Conservation (phyloP, 495 filamentous ascomycete genomes). For the Hypoxylon crocopeplum region DNA sequence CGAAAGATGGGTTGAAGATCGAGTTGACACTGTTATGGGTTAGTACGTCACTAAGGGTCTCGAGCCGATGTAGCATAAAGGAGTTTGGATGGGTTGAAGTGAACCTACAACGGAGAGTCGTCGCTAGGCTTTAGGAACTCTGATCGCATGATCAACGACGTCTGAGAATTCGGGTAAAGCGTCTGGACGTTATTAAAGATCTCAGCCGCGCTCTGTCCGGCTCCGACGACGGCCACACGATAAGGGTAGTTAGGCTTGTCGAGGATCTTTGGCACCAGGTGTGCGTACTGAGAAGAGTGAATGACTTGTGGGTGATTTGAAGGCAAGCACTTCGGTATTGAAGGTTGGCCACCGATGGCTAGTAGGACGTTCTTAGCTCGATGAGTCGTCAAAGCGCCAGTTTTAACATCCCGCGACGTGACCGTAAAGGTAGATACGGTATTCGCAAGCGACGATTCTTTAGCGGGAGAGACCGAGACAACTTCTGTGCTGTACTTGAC, state of each 20-base stretch:
- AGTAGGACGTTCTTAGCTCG: constrained; percentile 82
- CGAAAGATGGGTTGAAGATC: constrained; percentile 86
- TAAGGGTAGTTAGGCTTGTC: constrained; percentile 63
- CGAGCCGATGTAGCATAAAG: too few relatives aligned
- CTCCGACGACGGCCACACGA: constrained; percentile 82
- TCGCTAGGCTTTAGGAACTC: constrained; percentile 88
- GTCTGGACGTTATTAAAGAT: constrained; percentile 88
- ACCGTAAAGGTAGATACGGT: constrained; percentile 58
- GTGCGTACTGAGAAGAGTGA: constrained; percentile 89
- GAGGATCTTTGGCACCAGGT: constrained; percentile 65
- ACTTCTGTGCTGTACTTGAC: constrained; percentile 84
- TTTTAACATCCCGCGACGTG: constrained; percentile 46
- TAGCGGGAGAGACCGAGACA: constrained; percentile 59
- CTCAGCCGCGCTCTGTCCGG: constrained; percentile 92
- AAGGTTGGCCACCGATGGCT: constrained; percentile 82
- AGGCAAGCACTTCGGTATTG: constrained; percentile 73
- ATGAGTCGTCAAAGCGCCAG: constrained; percentile 43
- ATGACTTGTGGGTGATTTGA: constrained; percentile 69
- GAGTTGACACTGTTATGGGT: constrained; percentile 78
- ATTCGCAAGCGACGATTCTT: constrained; percentile 40
- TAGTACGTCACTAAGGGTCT: constrained; percentile 4
- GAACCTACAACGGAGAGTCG: constrained; percentile 88
- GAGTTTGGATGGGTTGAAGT: not conserved
- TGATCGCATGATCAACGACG: constrained; percentile 76
- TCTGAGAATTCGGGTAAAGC: constrained; percentile 81